A percentile compares a stretch with the other conserved stretches of the same genome.
Evolutionary conservation across 768 basidiomycete species (phyloP).

Genomic region (Artomyces pyxidatus): DNA sequence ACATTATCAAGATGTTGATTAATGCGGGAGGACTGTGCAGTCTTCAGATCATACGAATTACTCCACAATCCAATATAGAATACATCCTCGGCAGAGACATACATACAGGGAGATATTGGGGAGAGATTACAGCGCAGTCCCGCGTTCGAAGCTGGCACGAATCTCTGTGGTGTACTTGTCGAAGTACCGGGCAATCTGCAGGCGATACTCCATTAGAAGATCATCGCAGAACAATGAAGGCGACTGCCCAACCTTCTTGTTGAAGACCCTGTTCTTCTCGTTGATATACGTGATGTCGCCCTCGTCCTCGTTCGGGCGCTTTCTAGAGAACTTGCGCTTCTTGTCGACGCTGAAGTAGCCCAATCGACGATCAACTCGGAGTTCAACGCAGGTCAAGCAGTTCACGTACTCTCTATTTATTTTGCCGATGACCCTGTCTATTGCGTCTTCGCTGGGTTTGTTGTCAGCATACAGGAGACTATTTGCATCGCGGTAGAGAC

Average conservation of each 20-base stretch:
- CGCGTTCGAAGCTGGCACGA: constrained; percentile 94
- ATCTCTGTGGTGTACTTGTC: constrained; percentile 97
- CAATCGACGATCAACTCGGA: constrained; percentile 1
- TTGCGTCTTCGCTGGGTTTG: constrained; percentile 92
- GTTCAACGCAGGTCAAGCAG: not conserved
- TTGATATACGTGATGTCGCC: constrained; percentile 99
- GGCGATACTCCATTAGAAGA: constrained; percentile 1
- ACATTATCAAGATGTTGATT: too few relatives aligned
- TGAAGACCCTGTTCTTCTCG: constrained; percentile 95
- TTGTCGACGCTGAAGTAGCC: constrained; percentile 63
- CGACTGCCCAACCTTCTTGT: constrained; percentile 80
- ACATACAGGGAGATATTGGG: not conserved
- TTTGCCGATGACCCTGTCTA: constrained; percentile 85
- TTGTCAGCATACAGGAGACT: constrained; percentile 89
- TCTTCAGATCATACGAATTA: too few relatives aligned
- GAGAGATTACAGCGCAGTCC: constrained; percentile 69
- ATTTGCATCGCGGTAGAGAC: constrained; percentile 89
- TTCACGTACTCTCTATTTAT: constrained; percentile 84
- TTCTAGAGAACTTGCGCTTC: constrained; percentile 84
- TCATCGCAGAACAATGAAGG: not conserved
- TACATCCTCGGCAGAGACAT: too few relatives aligned
- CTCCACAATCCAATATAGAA: too few relatives aligned
- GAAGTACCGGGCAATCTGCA: constrained; percentile 86
- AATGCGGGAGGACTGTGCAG: too few relatives aligned
- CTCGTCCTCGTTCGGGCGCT: constrained; percentile 84